Evolutionary conservation across 306 rosid species (phyloP), one percentile per base, ranked within the genome.

Genomic region (Inga leiocalycina): DNA sequence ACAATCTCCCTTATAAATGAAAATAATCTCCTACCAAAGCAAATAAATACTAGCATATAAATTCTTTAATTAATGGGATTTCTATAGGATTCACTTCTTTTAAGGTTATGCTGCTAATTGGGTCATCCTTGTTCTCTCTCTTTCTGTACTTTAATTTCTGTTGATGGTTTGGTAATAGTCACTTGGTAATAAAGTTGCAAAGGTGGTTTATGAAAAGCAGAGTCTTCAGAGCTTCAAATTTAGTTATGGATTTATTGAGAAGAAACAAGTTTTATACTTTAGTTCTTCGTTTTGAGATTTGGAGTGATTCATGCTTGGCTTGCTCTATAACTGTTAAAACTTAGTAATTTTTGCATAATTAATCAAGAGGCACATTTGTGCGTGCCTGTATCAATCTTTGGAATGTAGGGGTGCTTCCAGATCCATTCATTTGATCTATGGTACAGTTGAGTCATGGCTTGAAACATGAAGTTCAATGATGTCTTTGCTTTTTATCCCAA

Each of bases 361-460:
- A 30, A 30, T 27, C 37, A 30, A 27, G 68, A 64, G 37, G 19
- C 3, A 3, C 41, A 11, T 30, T 30, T 30, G 20, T 64, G 13
- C 2, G 6, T 10, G 32, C 30, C 57, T 66, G n/a, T 51, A 52
- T 73, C 71, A 75, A 34, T 51, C 67, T 80, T 86, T 76, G 67
- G 80, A 48, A 46, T 73, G 70, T 66, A 66, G 48, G 54, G 56
- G 49, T 59, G 71, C 22, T 51, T 83, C 74, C 74, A 35, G 76
- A 61, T 56, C 27, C 24, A 56, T 56, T 19, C 4, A 56, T 56
- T 56, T 81, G 66, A 51, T 32, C 44, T 81, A 56, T 69, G 20
- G 49, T 81, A 78, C 51, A 78, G 81, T 83, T 72, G 35, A 71
- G 84, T 62, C 66, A 78, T 66, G 71, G 65, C 71, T 52, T 27